phyloP scores from a whole-genome alignment of 805 yeast species.

The Candida alai region DNA sequence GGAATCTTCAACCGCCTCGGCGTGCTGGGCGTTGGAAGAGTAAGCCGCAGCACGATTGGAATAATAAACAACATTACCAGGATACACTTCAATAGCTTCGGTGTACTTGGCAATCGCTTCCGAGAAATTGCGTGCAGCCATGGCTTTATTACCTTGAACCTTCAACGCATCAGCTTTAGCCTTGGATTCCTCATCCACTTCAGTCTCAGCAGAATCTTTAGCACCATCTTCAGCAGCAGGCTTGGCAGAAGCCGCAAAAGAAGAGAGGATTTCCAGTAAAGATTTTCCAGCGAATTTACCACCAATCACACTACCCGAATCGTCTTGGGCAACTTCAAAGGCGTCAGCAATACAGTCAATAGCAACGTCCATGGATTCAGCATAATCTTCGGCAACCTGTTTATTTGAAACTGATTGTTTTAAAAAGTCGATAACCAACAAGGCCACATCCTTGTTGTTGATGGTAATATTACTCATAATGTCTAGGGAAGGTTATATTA shows the following conservation, averaged over 20 bases:
- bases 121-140: constrained; percentile 71
- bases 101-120: constrained; percentile 76
- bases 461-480: constrained; percentile 13
- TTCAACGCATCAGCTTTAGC: constrained; percentile 82
- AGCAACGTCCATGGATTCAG: constrained; percentile 90
- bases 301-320: constrained; percentile 30
- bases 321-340: constrained; percentile 60
- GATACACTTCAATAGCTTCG: constrained; percentile 67
- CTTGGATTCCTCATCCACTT: constrained; percentile 50
- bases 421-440: constrained; percentile 71
- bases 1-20: constrained; percentile 79
- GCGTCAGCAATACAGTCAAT: constrained; percentile 89
- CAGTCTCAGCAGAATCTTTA: constrained; percentile 14
- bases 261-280: constrained; percentile 42
- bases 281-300: constrained; percentile 45
- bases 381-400: constrained; percentile 69
- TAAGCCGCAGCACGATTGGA: constrained; percentile 98
- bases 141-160: constrained; percentile 82
- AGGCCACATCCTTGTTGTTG: constrained; percentile 63
- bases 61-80: constrained; percentile 75
- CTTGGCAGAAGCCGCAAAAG: constrained; percentile 29
- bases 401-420: constrained; percentile 55
- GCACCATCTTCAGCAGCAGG: constrained; percentile 22
- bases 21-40: constrained; percentile 72
- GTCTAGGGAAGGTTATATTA: too few species aligned